phyloP scores from a whole-genome alignment of 805 yeast species.

The Candida xyloterini region DNA sequence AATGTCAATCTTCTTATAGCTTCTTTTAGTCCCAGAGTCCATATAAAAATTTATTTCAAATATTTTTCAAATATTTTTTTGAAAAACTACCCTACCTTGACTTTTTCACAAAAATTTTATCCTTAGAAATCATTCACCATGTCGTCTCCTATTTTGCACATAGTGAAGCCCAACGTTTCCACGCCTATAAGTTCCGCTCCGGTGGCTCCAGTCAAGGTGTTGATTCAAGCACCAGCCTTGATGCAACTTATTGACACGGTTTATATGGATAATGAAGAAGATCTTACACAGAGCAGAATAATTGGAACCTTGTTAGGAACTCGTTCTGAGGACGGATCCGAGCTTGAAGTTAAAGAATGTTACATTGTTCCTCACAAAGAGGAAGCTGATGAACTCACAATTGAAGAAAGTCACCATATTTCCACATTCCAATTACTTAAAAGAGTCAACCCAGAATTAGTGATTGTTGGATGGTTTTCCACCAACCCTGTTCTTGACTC shows the following conservation, averaged over 20 bases:
- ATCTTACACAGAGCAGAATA: constrained; percentile 50
- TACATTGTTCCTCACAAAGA: constrained; percentile 81
- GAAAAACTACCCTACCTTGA: constrained; percentile 11
- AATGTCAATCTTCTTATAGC: constrained; percentile 43
- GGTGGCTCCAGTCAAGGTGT: constrained; percentile 47
- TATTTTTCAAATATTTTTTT: constrained; percentile 5
- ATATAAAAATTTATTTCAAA: constrained; percentile 8
- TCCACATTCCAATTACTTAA: constrained; percentile 68
- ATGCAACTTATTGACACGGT: constrained; percentile 75
- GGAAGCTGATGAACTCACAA: constrained; percentile 68
- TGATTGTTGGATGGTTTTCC: constrained; percentile 84
- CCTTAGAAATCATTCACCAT: constrained; percentile 15
- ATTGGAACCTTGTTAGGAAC: constrained; percentile 81
- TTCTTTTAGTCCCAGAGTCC: constrained; percentile 25
- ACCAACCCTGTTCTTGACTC: constrained; percentile 57
- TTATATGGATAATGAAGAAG: constrained; percentile 46
- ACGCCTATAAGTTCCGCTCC: constrained; percentile 33
- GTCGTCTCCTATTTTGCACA: constrained; percentile 32
- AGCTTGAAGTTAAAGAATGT: constrained; percentile 68
- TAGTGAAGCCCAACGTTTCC: constrained; percentile 47
- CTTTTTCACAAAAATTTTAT: constrained; percentile 7
- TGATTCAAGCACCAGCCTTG: constrained; percentile 65
- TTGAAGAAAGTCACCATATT: constrained; percentile 74
- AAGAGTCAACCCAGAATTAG: constrained; percentile 74
- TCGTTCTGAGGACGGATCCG: constrained; percentile 80